phyloP scores from a whole-genome alignment of 2,329 filamentous ascomycete genomes.

The Metarhizium brunneum region DNA sequence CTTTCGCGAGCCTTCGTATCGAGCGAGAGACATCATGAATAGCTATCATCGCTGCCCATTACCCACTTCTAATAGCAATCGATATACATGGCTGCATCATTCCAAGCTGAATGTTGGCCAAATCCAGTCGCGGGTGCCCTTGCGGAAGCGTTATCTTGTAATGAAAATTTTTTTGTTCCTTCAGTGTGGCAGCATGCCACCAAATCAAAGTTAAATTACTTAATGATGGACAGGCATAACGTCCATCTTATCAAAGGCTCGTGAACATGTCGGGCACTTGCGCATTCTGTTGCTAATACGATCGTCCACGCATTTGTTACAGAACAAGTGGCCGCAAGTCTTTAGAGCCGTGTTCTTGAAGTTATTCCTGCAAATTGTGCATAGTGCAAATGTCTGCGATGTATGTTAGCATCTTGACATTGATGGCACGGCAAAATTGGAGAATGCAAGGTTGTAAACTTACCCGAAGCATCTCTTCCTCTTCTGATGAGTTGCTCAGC shows the following conservation, averaged over 20 bases:
- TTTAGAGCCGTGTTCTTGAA: conserved; percentile 93
- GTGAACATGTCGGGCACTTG: conserved; percentile 91
- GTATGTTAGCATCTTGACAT: conserved; percentile 12
- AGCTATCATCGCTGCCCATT: background rate
- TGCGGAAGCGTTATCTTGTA: background rate
- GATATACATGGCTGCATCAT: background rate
- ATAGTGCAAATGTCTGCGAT: conserved; percentile 44
- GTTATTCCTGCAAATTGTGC: conserved; percentile 83
- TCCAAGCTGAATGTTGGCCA: background rate
- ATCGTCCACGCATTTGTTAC: conserved; percentile 81
- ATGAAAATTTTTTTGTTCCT: background rate
- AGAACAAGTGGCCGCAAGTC: conserved; percentile 92
- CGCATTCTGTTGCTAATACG: conserved; percentile 81
- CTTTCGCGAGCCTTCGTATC: background rate
- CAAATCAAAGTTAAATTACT: background rate
- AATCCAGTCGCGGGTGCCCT: background rate
- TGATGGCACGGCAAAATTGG: background rate
- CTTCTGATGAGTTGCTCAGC: conserved; percentile 68
- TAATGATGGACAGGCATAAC: conserved; percentile 62
- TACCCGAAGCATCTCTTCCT: conserved; percentile 80
- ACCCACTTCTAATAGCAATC: background rate
- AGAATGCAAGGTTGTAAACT: conserved; percentile 28
- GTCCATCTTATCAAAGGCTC: conserved; percentile 84
- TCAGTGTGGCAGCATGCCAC: background rate
- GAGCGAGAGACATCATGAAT: background rate